Evolutionary conservation across 495 filamentous ascomycete species (phyloP), one percentile per base, ranked within the genome.

Genomic region (Penicillium paxilli): DNA sequence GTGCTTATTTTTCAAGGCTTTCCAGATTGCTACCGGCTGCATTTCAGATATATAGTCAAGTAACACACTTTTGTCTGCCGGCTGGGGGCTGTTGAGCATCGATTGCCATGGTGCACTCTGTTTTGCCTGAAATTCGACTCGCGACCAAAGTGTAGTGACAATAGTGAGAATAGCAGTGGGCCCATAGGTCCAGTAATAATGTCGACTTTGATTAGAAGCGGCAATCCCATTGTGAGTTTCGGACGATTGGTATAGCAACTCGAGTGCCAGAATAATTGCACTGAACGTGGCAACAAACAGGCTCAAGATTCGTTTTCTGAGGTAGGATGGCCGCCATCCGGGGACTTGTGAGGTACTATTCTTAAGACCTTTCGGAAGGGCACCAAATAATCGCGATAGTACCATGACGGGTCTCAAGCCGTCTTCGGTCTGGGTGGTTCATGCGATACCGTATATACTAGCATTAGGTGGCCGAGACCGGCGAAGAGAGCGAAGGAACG

Each of bases 111-210:
- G 69, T 5, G 62, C 59, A 22, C 55, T 54, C 11, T 62, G 21
- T 25, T 70, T 70, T 23, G 56, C 44, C 19, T 67, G 57, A 42
- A 56, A 63, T 28, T 70, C 67, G 0, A 61, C 58, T 0, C 65
- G 65, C 2, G 51, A 49, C 69, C 65, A 72, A 4, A 70, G 10
- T 0, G 58, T 58, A 2, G 54, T 45, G 8, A 70, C 21, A 2
- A 67, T 28, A 1, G 64, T 68, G 1, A 72, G 46, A 24, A 69
- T 41, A 2, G 67, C 67, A 1, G 69, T 72, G 7, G 69, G 67
- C 4, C 67, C 69, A 22, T 67, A 70, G 0, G 59, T 67, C 67
- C 65, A 72, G 2, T 62, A 44, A 44, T 70, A 72, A 19, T 60
- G 58, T 1, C 54, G 58, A 11, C 44, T 45, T 25, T 58, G 45